phyloP scores from a whole-genome alignment of 129 eudicot genomes.

The Lactuca sativa region DNA sequence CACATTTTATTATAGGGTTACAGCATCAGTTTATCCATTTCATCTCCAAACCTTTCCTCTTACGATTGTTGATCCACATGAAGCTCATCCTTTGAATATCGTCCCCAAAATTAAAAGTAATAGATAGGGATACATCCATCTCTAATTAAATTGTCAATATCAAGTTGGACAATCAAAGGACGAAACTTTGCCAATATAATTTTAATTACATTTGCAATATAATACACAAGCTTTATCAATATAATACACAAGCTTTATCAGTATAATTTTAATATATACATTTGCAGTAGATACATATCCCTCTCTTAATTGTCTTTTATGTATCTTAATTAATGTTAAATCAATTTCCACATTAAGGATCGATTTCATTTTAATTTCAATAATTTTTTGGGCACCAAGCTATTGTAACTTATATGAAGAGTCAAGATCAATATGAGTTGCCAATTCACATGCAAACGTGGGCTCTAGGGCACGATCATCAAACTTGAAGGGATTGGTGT shows the following conservation, averaged over 20 bases:
- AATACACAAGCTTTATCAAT: neutral
- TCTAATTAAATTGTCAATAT: neutral
- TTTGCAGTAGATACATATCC: neutral
- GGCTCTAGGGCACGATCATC: slow-evolving; percentile 15
- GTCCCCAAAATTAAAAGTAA: neutral
- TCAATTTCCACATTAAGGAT: slow-evolving; percentile 4
- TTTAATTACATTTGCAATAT: too few relatives aligned
- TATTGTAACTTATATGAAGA: slow-evolving; percentile 23
- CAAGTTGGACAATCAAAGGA: neutral
- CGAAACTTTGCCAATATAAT: neutral
- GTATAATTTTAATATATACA: too few relatives aligned
- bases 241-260: neutral
- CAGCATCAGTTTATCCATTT: too few relatives aligned
- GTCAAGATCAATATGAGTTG: slow-evolving; percentile 40
- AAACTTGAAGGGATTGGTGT: neutral
- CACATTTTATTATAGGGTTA: too few relatives aligned
- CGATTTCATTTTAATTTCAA: neutral
- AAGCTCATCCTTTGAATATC: too few relatives aligned
- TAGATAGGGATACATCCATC: neutral
- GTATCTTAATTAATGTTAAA: neutral
- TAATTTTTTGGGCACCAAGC: slow-evolving; percentile 1
- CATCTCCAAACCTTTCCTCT: too few relatives aligned
- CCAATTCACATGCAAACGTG: slow-evolving; percentile 39
- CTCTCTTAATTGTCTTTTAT: neutral
- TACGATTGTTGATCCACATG: too few relatives aligned